phyloP scores from a whole-genome alignment of 345 rosid species.

The Trapa incisa region DNA sequence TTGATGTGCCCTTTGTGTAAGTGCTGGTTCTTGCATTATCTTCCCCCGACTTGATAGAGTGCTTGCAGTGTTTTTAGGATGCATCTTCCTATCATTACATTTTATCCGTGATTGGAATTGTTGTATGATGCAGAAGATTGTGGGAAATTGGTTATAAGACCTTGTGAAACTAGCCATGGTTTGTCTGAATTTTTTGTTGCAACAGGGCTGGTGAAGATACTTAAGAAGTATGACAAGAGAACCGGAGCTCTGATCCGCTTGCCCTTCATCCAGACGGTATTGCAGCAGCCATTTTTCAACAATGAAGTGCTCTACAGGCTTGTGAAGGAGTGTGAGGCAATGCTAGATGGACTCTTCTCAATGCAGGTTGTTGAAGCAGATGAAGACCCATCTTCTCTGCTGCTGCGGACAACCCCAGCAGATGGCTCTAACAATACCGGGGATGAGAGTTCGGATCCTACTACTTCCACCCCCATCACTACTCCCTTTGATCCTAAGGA shows the following conservation, averaged over 20 bases:
- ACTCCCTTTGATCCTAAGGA: slow-evolving; percentile 2
- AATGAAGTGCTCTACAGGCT: slow-evolving; percentile 76
- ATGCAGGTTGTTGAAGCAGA: background rate
- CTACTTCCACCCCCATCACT: background rate
- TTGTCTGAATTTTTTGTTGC: background rate
- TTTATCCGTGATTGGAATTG: no score
- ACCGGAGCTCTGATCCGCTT: slow-evolving; percentile 83
- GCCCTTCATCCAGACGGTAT: slow-evolving; percentile 83
- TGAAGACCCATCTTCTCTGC: background rate
- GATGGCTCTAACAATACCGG: background rate
- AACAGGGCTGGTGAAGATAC: slow-evolving; percentile 80
- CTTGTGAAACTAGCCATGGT: background rate
- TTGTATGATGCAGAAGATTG: background rate
- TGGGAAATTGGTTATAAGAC: background rate
- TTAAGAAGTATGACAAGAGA: slow-evolving; percentile 90
- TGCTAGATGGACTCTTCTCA: slow-evolving; percentile 69
- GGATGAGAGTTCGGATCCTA: slow-evolving; percentile 8
- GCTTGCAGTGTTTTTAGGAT: no score
- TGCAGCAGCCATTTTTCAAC: slow-evolving; percentile 89
- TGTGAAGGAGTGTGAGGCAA: slow-evolving; percentile 66
- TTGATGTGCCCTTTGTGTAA: no score
- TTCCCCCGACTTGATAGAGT: no score
- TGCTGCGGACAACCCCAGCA: background rate
- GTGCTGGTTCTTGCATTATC: no score
- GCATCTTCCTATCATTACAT: no score